phyloP scores from a whole-genome alignment of 2,329 filamentous ascomycete species.

The Apiospora saccharicola region DNA sequence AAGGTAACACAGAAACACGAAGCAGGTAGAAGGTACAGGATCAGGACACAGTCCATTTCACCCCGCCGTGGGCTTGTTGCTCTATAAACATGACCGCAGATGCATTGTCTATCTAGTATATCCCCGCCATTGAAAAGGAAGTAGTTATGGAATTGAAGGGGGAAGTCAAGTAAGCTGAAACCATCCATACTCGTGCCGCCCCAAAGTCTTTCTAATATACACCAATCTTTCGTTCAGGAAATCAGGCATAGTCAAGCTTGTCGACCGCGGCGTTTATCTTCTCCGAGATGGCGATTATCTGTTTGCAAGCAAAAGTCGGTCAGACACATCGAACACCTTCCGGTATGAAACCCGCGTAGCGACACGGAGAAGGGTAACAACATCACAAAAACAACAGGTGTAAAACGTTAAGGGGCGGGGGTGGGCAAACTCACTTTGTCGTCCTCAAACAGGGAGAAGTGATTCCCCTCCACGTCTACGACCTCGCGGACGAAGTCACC shows the following conservation, averaged over 20 bases:
- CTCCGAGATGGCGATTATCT: slow-evolving; percentile 4
- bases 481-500: slow-evolving; percentile 52
- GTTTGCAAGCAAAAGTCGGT: neutral
- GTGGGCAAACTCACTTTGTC: slow-evolving; percentile 35
- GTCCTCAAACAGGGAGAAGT: slow-evolving; percentile 50
- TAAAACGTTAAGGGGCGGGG: too few relatives aligned
- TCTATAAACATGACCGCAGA: neutral
- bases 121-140: neutral
- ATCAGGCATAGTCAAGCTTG: neutral
- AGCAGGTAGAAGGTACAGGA: fast-evolving
- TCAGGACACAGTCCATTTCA: neutral
- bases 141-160: neutral
- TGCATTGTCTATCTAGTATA: neutral
- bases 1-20: neutral
- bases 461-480: slow-evolving; percentile 59
- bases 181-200: neutral
- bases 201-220: neutral
- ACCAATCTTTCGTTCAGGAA: neutral
- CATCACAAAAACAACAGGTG: neutral
- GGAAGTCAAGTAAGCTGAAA: neutral
- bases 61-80: neutral
- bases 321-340: neutral
- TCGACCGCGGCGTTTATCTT: slow-evolving; percentile 10
- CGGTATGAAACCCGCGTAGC: neutral
- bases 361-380: neutral